phyloP scores from a whole-genome alignment of 257 asterid genomes.

The Fraxinus americana region DNA sequence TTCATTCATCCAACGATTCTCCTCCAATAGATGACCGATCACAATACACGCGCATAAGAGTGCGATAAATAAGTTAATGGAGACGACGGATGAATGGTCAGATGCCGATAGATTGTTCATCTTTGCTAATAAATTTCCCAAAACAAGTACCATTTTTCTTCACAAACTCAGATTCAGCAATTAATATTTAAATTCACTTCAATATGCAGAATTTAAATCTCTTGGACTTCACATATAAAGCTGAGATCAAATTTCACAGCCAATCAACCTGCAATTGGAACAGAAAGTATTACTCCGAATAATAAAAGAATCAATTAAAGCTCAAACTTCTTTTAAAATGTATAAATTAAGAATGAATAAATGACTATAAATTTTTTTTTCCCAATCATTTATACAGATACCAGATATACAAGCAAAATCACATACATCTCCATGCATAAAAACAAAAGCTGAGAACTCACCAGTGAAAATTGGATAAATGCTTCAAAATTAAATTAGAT shows the following conservation, averaged over 20 bases:
- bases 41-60: constrained; percentile 64
- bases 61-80: constrained; percentile 53
- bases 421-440: neutral
- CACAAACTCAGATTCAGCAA: constrained; percentile 17
- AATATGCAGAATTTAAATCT: neutral
- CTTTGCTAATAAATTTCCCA: constrained; percentile 28
- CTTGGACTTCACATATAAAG: constrained; percentile 2
- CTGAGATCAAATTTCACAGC: neutral
- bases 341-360: constrained; percentile 8
- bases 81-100: constrained; percentile 54
- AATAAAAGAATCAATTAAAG: neutral
- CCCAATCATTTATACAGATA: neutral
- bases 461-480: neutral
- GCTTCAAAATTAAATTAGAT: neutral
- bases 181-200: constrained; percentile 19
- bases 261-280: constrained; percentile 2
- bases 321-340: neutral
- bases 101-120: constrained; percentile 37
- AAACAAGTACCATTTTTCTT: constrained; percentile 35
- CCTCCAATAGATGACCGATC: constrained; percentile 65
- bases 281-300: neutral
- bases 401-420: neutral
- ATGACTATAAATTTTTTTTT: neutral
- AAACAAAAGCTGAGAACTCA: neutral
- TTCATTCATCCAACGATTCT: constrained; percentile 61